These are phyloP conservation scores for Microcera coccophila DNA, from an alignment of 2,329 filamentous ascomycete genomes.

Conservation along the genomic window DNA sequence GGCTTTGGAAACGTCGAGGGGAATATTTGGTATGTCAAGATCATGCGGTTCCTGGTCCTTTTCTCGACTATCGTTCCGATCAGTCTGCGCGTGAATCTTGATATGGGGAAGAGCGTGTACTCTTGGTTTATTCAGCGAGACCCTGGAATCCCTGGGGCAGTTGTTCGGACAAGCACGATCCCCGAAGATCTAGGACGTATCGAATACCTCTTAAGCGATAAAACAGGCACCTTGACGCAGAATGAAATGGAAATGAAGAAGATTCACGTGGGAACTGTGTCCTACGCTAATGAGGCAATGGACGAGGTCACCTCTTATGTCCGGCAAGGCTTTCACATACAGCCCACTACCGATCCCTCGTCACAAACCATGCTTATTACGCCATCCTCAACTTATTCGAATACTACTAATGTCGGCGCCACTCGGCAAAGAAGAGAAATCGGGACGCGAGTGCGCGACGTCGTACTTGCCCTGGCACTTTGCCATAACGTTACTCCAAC, in stretches of 20 bases:
- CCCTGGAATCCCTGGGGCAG: constrained; percentile 80
- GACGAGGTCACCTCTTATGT: constrained; percentile 89
- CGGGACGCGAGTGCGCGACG: constrained; percentile 84
- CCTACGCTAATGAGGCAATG: constrained; percentile 98
- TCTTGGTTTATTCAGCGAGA: constrained; percentile 94
- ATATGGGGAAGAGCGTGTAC: constrained; percentile 95
- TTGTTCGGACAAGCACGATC: constrained; percentile 95
- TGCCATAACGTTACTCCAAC: constrained; percentile 96
- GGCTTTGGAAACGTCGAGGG: constrained; percentile 67
- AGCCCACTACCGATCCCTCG: constrained; percentile 42
- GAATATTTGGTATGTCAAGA: constrained; percentile 86
- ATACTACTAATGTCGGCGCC: constrained; percentile 57
- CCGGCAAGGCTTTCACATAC: constrained; percentile 70
- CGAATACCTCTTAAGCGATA: constrained; percentile 93
- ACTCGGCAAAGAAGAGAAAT: constrained; percentile 91
- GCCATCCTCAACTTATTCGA: constrained; percentile 66
- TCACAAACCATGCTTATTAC: constrained; percentile 60
- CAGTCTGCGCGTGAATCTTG: constrained; percentile 90
- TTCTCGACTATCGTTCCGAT: constrained; percentile 99
- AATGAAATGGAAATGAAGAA: constrained; percentile 99
- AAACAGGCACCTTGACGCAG: constrained; percentile 95
- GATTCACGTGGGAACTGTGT: constrained; percentile 95
- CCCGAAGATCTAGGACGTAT: constrained; percentile 94
- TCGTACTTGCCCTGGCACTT: constrained; percentile 84
- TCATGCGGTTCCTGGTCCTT: constrained; percentile 94